Evolutionary conservation across 2,329 filamentous ascomycete genomes (phyloP), one percentile per base, ranked within the genome.

Genomic region (Aschersonia sp.): DNA sequence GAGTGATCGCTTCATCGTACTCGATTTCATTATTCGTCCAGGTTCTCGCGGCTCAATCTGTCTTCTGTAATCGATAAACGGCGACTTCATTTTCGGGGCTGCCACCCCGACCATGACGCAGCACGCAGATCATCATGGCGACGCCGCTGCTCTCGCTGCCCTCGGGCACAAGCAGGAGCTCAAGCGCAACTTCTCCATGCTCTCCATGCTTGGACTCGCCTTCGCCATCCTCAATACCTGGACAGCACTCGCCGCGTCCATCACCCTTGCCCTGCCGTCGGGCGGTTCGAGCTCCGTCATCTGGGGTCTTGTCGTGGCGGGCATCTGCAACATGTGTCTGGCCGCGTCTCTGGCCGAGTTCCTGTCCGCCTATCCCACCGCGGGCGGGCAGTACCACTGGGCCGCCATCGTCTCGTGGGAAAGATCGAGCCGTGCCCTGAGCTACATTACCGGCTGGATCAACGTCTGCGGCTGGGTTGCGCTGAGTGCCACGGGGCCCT

Each of bases 391-490:
- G 61, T 86, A 87, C 53, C 80, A 86, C 58, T 86, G 82, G 83
- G 83, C 81, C 3, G 80, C 82, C 47, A 65, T 77, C 45, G 66
- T 86, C 51, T 71, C 74, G 32, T 81, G 78, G 69, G 69, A 72
- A 49, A 65, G 63, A 48, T 82, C 72, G 69, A 74, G 76, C 14
- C 76, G 78, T 0, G 66, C 77, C 32, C 71, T 85, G 9, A 81
- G 79, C 44, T 87, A 81, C 68, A 74, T 79, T 44, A 85, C 81
- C 0, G 83, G 83, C 31, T 87, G 82, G 81, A 84, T 81, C 60
- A 83, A 81, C 55, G 74, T 79, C 39, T 78, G 78, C n/a, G 82
- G 81, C 12, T 86, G 82, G 79, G 79, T 84, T 32, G 76, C 77
- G 8, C 63, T 87, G 47, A 79, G 77, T 5, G 82, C 83, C 6